Percentiles rank a stretch among this genome's conserved stretches.
Conservation (phyloP, 352 stramenopile species). For the Pythium coloratum region DNA sequence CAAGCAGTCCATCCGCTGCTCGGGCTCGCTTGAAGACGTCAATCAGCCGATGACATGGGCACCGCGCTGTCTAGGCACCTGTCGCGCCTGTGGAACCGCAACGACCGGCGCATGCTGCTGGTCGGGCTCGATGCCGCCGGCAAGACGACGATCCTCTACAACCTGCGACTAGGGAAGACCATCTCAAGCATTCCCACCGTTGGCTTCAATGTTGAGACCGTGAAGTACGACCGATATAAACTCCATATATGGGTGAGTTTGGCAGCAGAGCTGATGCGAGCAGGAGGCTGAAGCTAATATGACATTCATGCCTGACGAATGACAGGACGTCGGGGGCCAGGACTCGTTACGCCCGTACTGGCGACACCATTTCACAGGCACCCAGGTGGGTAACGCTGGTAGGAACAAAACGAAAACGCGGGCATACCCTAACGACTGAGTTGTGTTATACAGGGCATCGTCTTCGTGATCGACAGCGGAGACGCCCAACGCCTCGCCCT, state of each 20-base stretch:
- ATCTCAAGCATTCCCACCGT: slow-evolving; percentile 82
- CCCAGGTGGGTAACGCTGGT: slow-evolving; percentile 41
- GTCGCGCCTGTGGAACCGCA: slow-evolving; percentile 72
- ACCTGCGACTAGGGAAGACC: slow-evolving; percentile 68
- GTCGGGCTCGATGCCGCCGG: slow-evolving; percentile 73
- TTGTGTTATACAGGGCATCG: slow-evolving; percentile 49
- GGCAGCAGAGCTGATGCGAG: not conserved
- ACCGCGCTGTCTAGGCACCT: slow-evolving; percentile 65
- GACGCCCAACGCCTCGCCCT: slow-evolving; percentile 65
- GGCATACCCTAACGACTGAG: not conserved
- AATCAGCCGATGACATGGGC: slow-evolving; percentile 60
- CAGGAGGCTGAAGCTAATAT: not conserved
- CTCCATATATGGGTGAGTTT: slow-evolving; percentile 71
- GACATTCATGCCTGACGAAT: not conserved
- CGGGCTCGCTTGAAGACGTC: not conserved
- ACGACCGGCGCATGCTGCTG: slow-evolving; percentile 74
- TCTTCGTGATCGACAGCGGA: slow-evolving; percentile 85
- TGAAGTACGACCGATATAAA: slow-evolving; percentile 71
- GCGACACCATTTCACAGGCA: slow-evolving; percentile 85
- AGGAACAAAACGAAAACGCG: no score
- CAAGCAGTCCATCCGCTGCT: not conserved
- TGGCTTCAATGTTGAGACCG: slow-evolving; percentile 83
- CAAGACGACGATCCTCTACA: slow-evolving; percentile 85
- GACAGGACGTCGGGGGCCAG: slow-evolving; percentile 76
- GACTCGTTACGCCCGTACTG: slow-evolving; percentile 80